phyloP scores from a whole-genome alignment of 2,329 filamentous ascomycete genomes.

The Pleomassaria siparia region DNA sequence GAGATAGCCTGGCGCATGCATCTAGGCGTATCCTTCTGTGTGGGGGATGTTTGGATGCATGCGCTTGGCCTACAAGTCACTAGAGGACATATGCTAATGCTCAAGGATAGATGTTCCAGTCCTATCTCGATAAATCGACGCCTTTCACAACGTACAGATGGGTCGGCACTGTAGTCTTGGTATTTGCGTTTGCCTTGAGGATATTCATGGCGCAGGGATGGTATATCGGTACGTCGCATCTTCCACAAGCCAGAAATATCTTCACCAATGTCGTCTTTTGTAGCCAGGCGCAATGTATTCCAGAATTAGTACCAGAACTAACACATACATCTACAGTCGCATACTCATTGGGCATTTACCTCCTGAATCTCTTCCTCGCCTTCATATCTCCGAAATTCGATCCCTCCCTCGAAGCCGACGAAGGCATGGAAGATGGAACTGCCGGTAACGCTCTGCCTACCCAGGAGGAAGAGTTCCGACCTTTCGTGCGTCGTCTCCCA shows the following conservation, averaged over 20 bases:
- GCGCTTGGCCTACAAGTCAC: neutral
- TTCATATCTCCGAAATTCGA: constrained; percentile 99
- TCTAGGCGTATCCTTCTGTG: neutral
- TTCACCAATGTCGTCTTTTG: too few species aligned
- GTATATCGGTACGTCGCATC: constrained; percentile 80
- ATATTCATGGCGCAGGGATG: constrained; percentile 93
- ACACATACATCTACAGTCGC: constrained; percentile 63
- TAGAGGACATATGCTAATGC: constrained; percentile 15
- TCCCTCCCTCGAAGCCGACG: constrained; percentile 91
- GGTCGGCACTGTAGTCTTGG: constrained; percentile 74
- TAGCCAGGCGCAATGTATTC: too few species aligned
- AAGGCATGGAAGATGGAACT: constrained; percentile 88
- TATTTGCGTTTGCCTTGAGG: constrained; percentile 81
- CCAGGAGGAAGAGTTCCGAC: constrained; percentile 95
- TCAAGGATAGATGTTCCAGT: constrained; percentile 77
- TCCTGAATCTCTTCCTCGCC: constrained; percentile 97
- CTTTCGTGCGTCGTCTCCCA: constrained; percentile 91
- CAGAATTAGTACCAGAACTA: neutral
- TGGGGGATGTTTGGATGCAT: neutral
- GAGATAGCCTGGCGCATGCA: neutral
- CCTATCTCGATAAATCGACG: constrained; percentile 89
- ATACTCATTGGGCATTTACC: constrained; percentile 97
- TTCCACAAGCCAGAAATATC: neutral
- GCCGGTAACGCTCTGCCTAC: constrained; percentile 76
- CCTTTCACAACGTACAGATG: constrained; percentile 89